Conservation (phyloP, 176 grass and related monocot genomes). For the Luzula sylvatica region DNA sequence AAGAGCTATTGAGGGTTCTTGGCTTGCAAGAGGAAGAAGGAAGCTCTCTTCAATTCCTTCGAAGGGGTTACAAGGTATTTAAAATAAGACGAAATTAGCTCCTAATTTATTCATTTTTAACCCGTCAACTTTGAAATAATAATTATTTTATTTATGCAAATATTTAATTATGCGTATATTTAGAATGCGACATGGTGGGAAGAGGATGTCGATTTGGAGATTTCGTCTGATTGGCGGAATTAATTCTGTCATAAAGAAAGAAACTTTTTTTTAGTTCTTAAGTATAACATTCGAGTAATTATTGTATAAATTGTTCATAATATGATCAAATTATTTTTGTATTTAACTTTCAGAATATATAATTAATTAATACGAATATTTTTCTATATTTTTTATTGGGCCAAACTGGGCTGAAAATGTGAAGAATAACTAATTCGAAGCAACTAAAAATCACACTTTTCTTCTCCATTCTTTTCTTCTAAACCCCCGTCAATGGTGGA, state of each 20-base stretch:
- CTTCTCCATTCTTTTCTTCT: too few species aligned
- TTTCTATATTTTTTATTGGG: too few species aligned
- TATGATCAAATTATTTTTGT: too few species aligned
- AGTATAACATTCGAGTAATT: too few species aligned
- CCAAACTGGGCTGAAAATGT: too few species aligned
- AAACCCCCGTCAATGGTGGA: too few species aligned
- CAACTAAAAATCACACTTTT: too few species aligned
- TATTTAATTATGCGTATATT: slow-evolving; percentile 6
- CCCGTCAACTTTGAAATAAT: neutral
- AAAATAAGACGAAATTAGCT: neutral
- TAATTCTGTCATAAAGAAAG: slow-evolving; percentile 20
- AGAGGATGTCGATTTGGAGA: slow-evolving; percentile 70
- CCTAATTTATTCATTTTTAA: neutral
- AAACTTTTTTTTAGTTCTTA: neutral
- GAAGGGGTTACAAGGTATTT: slow-evolving; percentile 90
- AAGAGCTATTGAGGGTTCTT: slow-evolving; percentile 81
- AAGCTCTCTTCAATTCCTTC: slow-evolving; percentile 82
- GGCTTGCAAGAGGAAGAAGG: slow-evolving; percentile 93
- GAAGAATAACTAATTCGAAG: too few species aligned
- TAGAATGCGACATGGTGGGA: slow-evolving; percentile 99
- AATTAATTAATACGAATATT: too few species aligned
- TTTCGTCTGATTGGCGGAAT: slow-evolving; percentile 67
- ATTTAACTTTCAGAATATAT: too few species aligned
- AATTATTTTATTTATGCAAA: neutral
- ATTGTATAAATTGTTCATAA: too few species aligned